Percentiles rank a stretch among this genome's conserved stretches.
phyloP scores from a whole-genome alignment of 2,329 filamentous ascomycete genomes.

The Lojkania enalia region DNA sequence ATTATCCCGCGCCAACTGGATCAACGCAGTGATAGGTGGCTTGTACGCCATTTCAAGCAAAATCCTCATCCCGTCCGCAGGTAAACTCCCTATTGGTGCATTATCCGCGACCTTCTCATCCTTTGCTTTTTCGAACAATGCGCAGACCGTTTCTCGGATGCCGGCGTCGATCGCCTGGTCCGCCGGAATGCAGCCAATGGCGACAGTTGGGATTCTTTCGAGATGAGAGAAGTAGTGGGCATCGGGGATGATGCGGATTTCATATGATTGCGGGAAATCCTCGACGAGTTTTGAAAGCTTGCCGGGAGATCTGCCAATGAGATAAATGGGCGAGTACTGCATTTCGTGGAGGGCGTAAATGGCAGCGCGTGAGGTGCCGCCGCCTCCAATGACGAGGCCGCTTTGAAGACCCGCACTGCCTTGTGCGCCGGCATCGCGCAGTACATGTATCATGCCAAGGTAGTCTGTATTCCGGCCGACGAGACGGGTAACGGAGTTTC shows the following conservation, averaged over 20 bases:
- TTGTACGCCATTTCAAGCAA: slow-evolving; percentile 97
- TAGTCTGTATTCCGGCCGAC: slow-evolving; percentile 95
- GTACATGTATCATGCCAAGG: slow-evolving; percentile 82
- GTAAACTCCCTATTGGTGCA: slow-evolving; percentile 21
- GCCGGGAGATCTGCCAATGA: slow-evolving; percentile 74
- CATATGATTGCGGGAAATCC: slow-evolving; percentile 74
- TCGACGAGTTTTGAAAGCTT: slow-evolving; percentile 70
- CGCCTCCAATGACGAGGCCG: slow-evolving; percentile 85
- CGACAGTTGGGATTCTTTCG: slow-evolving; percentile 64
- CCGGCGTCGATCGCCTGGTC: slow-evolving; percentile 77
- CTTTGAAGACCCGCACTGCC: slow-evolving; percentile 49
- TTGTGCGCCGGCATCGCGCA: slow-evolving; percentile 65
- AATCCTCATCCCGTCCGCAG: slow-evolving; percentile 49
- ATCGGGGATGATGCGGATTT: slow-evolving; percentile 60
- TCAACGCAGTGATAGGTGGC: slow-evolving; percentile 78
- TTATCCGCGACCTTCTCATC: slow-evolving; percentile 21
- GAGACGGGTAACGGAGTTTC: slow-evolving; percentile 56
- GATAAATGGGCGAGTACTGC: slow-evolving; percentile 82
- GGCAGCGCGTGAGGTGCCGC: slow-evolving; percentile 88
- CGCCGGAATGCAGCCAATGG: slow-evolving; percentile 88
- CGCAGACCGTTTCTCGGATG: slow-evolving; percentile 67
- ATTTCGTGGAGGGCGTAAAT: slow-evolving; percentile 85
- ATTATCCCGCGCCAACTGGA: slow-evolving; percentile 76
- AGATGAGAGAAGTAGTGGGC: slow-evolving; percentile 52
- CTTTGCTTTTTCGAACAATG: slow-evolving; percentile 51